Base-by-base conservation (phyloP, 2,329 filamentous ascomycete species). In the Pyricularia grisea region DNA sequence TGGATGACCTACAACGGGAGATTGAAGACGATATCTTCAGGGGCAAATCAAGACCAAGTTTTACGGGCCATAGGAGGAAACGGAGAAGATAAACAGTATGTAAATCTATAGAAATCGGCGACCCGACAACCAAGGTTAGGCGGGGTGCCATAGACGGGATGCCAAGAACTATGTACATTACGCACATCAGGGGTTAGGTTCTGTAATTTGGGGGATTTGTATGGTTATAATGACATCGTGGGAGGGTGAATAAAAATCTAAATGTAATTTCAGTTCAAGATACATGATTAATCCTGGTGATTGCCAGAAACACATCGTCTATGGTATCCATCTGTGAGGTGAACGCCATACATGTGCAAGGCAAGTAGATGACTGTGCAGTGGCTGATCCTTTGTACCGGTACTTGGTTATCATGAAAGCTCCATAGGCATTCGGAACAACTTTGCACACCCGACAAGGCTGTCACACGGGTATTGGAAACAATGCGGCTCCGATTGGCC, bases 401-500 rank as follows among this genome's bases (percentile, higher is more conserved):
- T 14, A 12, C 36, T 50, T 20, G 17, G 36, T 5, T 50, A 20
- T 20, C 42, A 20, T 10, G 33, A 42, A 42, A 42, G 12, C 31
- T 50, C 36, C 36, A 50, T 50, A 50, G 36, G 36, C 36, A 20
- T 50, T 50, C 36, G 36, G 36, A 50, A 20, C 36, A 50, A 50
- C 36, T 60, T 60, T 60, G 55, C 3, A 60, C n/a, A 7, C n/a
- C 42, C 20, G 42, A 50, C 42, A 28, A 6, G 58, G 23, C 23
- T 14, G 58, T 12, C 6, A 20, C 7, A 63, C 14, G 25, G 50
- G 12, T 42, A 31, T 67, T 67, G 11, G 66, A 61, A 67, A 67
- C 66, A 20, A 14, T 27, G 28, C 66, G 36, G 20, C 66, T 61
- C 66, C 66, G 66, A 67, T 67, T 67, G 66, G 66, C 31, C 66